These are phyloP conservation scores for Chrysoporthe puriensis DNA, from an alignment of 2,329 filamentous ascomycete species.

Conservation along the genomic window DNA sequence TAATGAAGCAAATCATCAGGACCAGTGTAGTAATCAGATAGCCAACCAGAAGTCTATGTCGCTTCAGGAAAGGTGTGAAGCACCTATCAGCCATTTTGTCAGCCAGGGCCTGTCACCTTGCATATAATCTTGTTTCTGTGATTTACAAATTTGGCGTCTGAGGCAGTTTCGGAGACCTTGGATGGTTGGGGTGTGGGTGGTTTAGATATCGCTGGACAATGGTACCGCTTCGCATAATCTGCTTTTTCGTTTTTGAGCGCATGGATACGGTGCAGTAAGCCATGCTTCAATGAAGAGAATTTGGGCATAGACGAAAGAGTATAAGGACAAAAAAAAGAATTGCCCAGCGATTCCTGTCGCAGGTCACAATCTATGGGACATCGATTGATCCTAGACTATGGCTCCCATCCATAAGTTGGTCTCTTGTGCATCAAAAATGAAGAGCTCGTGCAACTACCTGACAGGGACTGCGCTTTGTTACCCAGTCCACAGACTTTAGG, in stretches of 20 bases:
- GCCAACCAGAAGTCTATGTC: not conserved
- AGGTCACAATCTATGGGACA: too few species aligned
- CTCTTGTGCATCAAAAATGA: too few species aligned
- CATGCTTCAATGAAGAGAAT: not conserved
- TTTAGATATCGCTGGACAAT: not conserved
- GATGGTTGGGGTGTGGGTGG: not conserved
- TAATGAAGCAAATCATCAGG: not conserved
- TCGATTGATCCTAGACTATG: too few species aligned
- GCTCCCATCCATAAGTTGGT: too few species aligned
- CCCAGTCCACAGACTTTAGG: too few species aligned
- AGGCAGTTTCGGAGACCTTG: not conserved
- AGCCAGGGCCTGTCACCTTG: not conserved
- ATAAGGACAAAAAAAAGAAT: too few species aligned
- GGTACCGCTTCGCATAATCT: not conserved
- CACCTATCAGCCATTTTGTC: not conserved
- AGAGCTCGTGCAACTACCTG: too few species aligned
- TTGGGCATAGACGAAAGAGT: too few species aligned
- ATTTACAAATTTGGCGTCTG: not conserved
- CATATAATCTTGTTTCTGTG: not conserved
- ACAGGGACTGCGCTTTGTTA: too few species aligned
- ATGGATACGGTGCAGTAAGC: not conserved
- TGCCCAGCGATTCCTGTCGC: too few species aligned
- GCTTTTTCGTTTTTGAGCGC: not conserved
- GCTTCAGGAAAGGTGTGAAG: not conserved
- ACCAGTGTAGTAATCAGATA: not conserved